These are phyloP conservation scores for Pseudocercospora ulei DNA, from an alignment of 2,329 filamentous ascomycete genomes.

Conservation along the genomic window DNA sequence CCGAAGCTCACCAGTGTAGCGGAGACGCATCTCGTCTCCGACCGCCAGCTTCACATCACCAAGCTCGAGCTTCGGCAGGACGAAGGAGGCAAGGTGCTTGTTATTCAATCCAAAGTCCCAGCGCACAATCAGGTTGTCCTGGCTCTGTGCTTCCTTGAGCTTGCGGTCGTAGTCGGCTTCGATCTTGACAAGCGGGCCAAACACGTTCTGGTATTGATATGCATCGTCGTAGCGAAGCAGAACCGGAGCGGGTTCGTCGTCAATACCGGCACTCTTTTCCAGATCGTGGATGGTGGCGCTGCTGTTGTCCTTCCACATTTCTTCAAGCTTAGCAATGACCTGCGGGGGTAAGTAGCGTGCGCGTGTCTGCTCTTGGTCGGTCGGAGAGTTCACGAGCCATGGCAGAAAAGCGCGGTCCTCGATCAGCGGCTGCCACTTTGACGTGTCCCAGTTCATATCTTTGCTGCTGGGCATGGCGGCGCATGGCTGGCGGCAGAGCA, in stretches of 20 bases:
- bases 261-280: slow-evolving; percentile 81
- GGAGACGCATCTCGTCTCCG: slow-evolving; percentile 94
- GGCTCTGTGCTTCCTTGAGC: slow-evolving; percentile 93
- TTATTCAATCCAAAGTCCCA: slow-evolving; percentile 96
- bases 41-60: slow-evolving; percentile 97
- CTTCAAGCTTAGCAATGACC: slow-evolving; percentile 91
- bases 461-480: slow-evolving; percentile 91
- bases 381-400: slow-evolving; percentile 83
- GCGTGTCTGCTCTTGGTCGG: slow-evolving; percentile 89
- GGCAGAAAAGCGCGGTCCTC: slow-evolving; percentile 89
- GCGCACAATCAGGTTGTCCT: slow-evolving; percentile 85
- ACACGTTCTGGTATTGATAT: slow-evolving; percentile 98
- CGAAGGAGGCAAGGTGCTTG: slow-evolving; percentile 91
- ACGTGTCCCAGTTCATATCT: slow-evolving; percentile 99
- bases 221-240: slow-evolving; percentile 91
- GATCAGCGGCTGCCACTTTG: slow-evolving; percentile 93
- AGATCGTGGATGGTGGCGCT: slow-evolving; percentile 80
- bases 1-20: slow-evolving; percentile 89
- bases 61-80: slow-evolving; percentile 91
- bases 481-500: slow-evolving; percentile 92
- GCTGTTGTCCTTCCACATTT: slow-evolving; percentile 96
- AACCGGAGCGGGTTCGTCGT: slow-evolving; percentile 90
- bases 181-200: slow-evolving; percentile 95
- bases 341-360: slow-evolving; percentile 86
- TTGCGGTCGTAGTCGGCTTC: slow-evolving; percentile 99